Evolutionary conservation across 164 flowering plant genomes (phyloP).

Genomic region (Macadamia tetraphylla): DNA sequence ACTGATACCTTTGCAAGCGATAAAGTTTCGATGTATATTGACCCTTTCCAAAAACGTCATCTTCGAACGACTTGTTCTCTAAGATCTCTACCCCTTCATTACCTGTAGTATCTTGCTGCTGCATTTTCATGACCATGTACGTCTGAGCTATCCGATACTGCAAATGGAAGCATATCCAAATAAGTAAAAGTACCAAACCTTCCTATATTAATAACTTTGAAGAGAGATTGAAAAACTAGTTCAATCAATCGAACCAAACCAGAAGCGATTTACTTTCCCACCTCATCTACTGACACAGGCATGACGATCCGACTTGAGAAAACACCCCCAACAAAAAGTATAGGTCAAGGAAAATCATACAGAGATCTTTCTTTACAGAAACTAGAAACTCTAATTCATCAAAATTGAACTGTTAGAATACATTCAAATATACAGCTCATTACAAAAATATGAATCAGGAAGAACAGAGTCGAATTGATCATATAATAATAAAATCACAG

Average conservation of each 20-base stretch:
- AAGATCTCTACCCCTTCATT: slow-evolving; percentile 64
- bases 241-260: background rate
- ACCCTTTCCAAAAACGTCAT: slow-evolving; percentile 53
- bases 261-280: slow-evolving; percentile 6
- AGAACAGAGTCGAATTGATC: too few species aligned
- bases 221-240: background rate
- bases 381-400: background rate
- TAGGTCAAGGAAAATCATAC: slow-evolving; percentile 19
- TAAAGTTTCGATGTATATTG: slow-evolving; percentile 62
- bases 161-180: slow-evolving; percentile 11
- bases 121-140: slow-evolving; percentile 71
- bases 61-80: slow-evolving; percentile 48
- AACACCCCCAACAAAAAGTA: slow-evolving; percentile 8
- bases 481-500: background rate
- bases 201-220: background rate
- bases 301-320: slow-evolving; percentile 49
- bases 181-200: background rate
- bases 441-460: too few species aligned
- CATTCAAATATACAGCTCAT: background rate
- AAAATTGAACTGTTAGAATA: background rate
- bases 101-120: slow-evolving; percentile 45
- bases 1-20: slow-evolving; percentile 52
- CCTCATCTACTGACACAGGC: slow-evolving; percentile 60
- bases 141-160: slow-evolving; percentile 71
- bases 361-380: background rate